phyloP scores from a whole-genome alignment of 2,329 filamentous ascomycete genomes.

The Rhynchosporium agropyri region DNA sequence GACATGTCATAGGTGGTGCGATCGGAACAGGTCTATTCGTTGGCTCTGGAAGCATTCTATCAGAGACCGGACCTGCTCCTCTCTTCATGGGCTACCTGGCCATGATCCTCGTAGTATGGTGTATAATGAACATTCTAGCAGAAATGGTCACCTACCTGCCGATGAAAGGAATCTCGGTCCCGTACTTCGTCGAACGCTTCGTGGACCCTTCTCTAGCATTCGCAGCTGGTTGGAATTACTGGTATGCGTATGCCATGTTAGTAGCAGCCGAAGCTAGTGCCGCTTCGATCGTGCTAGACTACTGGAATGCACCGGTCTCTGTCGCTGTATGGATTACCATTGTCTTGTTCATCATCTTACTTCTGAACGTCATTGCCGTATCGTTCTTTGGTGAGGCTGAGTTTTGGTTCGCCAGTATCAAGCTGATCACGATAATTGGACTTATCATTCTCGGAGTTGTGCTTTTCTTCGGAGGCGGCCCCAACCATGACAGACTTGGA shows the following conservation, averaged over 20 bases:
- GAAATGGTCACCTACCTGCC: conserved; percentile 60
- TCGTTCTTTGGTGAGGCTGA: conserved; percentile 25
- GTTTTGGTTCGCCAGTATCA: conserved; percentile 24
- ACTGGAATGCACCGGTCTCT: conserved; percentile 57
- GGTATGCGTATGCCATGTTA: conserved; percentile 56
- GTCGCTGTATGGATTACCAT: conserved; percentile 38
- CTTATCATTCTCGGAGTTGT: conserved; percentile 50
- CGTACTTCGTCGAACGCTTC: conserved; percentile 58
- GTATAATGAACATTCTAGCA: conserved; percentile 56
- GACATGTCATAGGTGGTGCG: conserved; percentile 47
- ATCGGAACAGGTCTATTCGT: conserved; percentile 69
- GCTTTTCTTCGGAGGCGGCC: conserved; percentile 23
- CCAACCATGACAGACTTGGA: conserved; percentile 22
- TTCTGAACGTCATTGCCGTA: conserved; percentile 23
- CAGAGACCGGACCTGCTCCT: conserved; percentile 62
- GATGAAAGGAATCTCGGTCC: conserved; percentile 58
- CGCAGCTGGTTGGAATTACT: conserved; percentile 40
- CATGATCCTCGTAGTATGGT: conserved; percentile 57
- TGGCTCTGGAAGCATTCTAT: conserved; percentile 59
- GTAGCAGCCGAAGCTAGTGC: conserved; percentile 61
- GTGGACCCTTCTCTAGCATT: conserved; percentile 46
- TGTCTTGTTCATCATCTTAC: conserved; percentile 19
- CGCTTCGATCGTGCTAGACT: conserved; percentile 60
- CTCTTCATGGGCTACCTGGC: conserved; percentile 69
- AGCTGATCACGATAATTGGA: conserved; percentile 57